Conservation (phyloP, 2,329 filamentous ascomycete species). For the Oidium heveae region DNA sequence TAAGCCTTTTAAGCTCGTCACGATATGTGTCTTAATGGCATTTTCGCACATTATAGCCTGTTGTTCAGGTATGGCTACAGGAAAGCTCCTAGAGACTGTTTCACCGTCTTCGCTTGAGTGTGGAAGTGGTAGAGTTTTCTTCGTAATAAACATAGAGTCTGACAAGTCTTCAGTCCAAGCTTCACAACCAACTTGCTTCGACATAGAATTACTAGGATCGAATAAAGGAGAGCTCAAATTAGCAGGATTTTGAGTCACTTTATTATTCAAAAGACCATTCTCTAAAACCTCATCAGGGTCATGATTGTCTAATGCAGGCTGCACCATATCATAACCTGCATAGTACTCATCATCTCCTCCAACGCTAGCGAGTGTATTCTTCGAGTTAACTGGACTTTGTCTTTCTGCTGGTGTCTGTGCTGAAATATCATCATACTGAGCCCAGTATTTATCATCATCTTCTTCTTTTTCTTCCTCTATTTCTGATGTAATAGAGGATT, state of each 20-base stretch:
- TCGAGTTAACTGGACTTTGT: slow-evolving; percentile 26
- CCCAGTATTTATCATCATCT: slow-evolving; percentile 61
- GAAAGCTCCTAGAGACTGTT: neutral
- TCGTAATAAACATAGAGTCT: neutral
- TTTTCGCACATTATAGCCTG: neutral
- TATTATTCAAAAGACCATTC: slow-evolving; percentile 19
- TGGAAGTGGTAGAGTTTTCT: neutral
- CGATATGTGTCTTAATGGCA: slow-evolving; percentile 15
- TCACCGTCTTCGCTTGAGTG: neutral
- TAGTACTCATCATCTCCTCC: slow-evolving; percentile 44
- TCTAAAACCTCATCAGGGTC: slow-evolving; percentile 44
- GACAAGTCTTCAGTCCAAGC: neutral
- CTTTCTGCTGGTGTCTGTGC: slow-evolving; percentile 35
- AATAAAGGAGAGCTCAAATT: neutral
- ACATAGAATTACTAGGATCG: neutral
- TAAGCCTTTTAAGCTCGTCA: slow-evolving; percentile 51
- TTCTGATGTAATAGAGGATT: slow-evolving; percentile 3
- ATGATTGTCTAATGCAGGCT: slow-evolving; percentile 57
- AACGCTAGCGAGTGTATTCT: slow-evolving; percentile 10
- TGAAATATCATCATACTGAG: slow-evolving; percentile 48
- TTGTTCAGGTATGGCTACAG: neutral
- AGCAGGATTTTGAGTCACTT: slow-evolving; percentile 16
- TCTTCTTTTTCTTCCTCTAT: slow-evolving; percentile 24
- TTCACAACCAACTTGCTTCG: neutral
- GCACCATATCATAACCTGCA: slow-evolving; percentile 50